Evolutionary conservation across 345 rosid species (phyloP), one percentile per base, ranked within the genome.

Genomic region (Odontarrhena argentea): DNA sequence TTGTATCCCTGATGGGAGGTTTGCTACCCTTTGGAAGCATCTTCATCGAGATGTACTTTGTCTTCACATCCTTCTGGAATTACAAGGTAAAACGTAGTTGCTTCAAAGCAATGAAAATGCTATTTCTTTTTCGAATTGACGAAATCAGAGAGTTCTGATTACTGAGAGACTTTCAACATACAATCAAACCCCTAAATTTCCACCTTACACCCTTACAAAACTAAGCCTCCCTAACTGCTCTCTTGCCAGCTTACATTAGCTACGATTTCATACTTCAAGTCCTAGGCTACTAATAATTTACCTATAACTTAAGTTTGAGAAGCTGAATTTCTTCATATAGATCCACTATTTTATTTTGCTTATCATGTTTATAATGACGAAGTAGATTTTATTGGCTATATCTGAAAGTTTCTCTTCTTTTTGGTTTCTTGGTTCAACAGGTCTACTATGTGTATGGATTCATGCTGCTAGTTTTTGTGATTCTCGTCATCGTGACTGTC

Each of bases 61-160:
- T 91, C 77, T 91, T 91, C 84, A 91, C 97, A 8, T 91, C 97
- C 70, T 91, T 91, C 79, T 91, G 97, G 97, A 91, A 91, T 65
- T 91, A 91, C 94, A 91, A 88, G 97, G 97, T 91, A 77, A 18
- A 81, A 1, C 12, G 6, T 42, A 14, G 61, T 40, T 64, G 6
- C 69, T 7, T 46, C 42, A 28, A 48, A 47, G 48, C 13, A 57
- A 25, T n/a, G 15, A 45, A 44, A 67, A 15, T 56, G 55, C 12
- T 37, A 6, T 0, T 25, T 44, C 45, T 65, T 7, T 0, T 35
- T 0, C 14, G n/a, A 5, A 30, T 53, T 55, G 42, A 35, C 3
- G 54, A 32, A 35, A 32, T 7, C 1, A 8, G 24, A 65, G 52
- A 18, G 32, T 2, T 14, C 43, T 43, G 70, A 35, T 5, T 9